phyloP scores from a whole-genome alignment of 2,329 filamentous ascomycete species.

The Hypoxylon sp. region DNA sequence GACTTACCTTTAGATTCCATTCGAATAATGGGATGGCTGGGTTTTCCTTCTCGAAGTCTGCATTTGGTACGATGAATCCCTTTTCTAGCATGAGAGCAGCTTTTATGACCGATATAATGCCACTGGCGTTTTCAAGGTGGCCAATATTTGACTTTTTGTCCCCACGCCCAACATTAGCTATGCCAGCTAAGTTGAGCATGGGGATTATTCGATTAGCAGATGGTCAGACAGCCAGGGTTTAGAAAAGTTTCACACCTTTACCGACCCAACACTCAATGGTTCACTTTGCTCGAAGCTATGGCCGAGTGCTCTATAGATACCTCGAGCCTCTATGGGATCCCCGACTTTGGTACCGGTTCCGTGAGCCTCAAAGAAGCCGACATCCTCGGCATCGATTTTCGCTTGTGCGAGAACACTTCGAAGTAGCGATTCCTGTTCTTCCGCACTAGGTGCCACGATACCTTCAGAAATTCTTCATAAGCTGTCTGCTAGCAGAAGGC shows the following conservation, averaged over 20 bases:
- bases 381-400: slow-evolving; percentile 33
- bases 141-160: slow-evolving; percentile 43
- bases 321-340: slow-evolving; percentile 43
- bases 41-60: slow-evolving; percentile 59
- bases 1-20: slow-evolving; percentile 47
- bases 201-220: not conserved
- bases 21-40: slow-evolving; percentile 44
- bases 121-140: slow-evolving; percentile 57
- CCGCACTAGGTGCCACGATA: slow-evolving; percentile 44
- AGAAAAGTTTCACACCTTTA: not conserved
- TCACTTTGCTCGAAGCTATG: slow-evolving; percentile 18
- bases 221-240: not conserved
- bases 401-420: slow-evolving; percentile 41
- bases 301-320: slow-evolving; percentile 38
- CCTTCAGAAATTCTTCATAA: slow-evolving; percentile 26
- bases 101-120: slow-evolving; percentile 60
- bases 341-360: slow-evolving; percentile 45
- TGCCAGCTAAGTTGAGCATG: not conserved
- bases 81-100: slow-evolving; percentile 60
- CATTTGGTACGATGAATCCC: slow-evolving; percentile 60
- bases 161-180: not conserved
- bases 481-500: not conserved
- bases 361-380: slow-evolving; percentile 45
- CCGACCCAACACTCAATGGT: slow-evolving; percentile 39
- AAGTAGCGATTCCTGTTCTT: slow-evolving; percentile 41